Evolutionary conservation across 331 rosid species (phyloP).

Genomic region (Malus hybrid): DNA sequence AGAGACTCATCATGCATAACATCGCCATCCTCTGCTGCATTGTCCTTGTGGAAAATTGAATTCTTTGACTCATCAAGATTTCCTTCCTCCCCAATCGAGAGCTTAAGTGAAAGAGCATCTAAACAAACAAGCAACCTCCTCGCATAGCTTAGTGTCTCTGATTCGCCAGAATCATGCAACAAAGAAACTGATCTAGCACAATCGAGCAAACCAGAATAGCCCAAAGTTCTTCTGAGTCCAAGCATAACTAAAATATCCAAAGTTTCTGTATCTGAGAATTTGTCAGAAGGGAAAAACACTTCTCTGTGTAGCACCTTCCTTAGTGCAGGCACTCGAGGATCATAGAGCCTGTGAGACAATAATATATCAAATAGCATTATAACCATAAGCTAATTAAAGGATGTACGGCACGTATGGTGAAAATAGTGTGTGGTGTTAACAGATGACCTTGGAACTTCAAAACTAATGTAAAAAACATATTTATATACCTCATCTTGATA

Average conservation of each 20-base stretch:
- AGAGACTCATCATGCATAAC: constrained; percentile 27
- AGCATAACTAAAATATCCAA: constrained; percentile 70
- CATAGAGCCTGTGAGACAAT: constrained; percentile 74
- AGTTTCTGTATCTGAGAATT: constrained; percentile 52
- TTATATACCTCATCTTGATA: background rate
- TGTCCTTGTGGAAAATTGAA: constrained; percentile 20
- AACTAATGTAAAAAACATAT: background rate
- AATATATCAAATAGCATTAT: background rate
- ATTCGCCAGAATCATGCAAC: constrained; percentile 48
- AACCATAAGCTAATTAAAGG: constrained; percentile 4
- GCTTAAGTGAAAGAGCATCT: constrained; percentile 54
- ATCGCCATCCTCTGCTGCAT: constrained; percentile 17
- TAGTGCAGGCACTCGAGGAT: constrained; percentile 77
- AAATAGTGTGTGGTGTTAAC: background rate
- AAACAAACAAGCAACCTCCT: constrained; percentile 49
- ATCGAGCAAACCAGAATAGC: constrained; percentile 85
- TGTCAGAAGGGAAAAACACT: constrained; percentile 76
- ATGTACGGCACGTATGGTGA: background rate
- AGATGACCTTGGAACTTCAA: background rate
- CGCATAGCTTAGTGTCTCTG: constrained; percentile 49
- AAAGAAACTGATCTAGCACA: constrained; percentile 83
- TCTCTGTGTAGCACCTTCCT: constrained; percentile 54
- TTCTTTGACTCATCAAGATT: constrained; percentile 30
- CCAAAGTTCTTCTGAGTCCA: constrained; percentile 81
- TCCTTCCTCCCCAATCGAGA: constrained; percentile 39